Evolutionary conservation across 108 stramenopile genomes (phyloP), one percentile per base, ranked within the genome.

Genomic region (Cyclotella distinguenda): DNA sequence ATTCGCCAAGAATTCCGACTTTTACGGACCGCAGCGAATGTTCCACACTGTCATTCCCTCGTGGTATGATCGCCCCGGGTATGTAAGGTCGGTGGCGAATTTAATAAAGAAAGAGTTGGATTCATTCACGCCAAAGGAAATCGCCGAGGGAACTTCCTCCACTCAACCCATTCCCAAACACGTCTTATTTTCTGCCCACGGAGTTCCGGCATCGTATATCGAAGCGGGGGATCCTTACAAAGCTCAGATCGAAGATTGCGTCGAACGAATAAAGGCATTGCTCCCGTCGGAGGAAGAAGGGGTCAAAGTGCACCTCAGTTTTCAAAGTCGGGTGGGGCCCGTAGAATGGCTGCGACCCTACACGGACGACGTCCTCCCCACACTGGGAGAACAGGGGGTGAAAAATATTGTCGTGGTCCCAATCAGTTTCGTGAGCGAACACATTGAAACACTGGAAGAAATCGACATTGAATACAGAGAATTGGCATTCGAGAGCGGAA

Each of bases 401-500:
- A 89, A 89, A 61, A 93, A 93, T 78, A 63, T 99, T 34, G 95
- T 98, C 6, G 97, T 98, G 8, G 98, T 99, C 16, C 99, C 99
- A 21, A 90, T 99, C 55, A 90, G 88, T 60, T 99, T 99, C 73
- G 98, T 98, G 26, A 91, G 88, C 46, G 99, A 99, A 78, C 99
- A 99, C 76, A 99, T 99, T 68, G 98, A 99, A 69, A 99, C 99
- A 11, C 84, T 99, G 64, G 98, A 97, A 83, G 99, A 99, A 73
- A 98, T 99, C 70, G 99, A 98, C 82, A 95, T 98, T 63, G 99
- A 99, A 79, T 99, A 99, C 70, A 77, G 94, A 27, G 97, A 99
- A 70, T 65, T 98, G 34, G 99, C 99, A 25, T 80, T 96, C 68
- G 93, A 97, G 66, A 83, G 81, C 39, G 99, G 98, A 26, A 86